Evolutionary conservation across 2,329 filamentous ascomycete genomes (phyloP).

Genomic region (Colletotrichum brevisporum): DNA sequence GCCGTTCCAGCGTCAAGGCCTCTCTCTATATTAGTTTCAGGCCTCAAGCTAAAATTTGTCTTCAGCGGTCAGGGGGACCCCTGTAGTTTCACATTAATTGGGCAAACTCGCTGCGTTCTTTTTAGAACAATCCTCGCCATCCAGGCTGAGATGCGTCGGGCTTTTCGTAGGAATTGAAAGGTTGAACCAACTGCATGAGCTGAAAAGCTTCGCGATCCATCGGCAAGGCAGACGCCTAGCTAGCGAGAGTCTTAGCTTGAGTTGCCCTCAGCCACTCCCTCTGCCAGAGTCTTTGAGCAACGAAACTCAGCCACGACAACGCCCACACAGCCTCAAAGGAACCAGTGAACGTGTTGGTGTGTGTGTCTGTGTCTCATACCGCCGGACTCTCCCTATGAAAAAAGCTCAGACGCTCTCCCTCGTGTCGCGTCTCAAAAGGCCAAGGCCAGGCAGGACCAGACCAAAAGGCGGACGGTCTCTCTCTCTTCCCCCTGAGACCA

Average conservation of each 20-base stretch:
- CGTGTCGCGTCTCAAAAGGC: constrained; percentile 16
- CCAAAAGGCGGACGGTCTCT: not conserved
- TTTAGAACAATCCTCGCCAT: too few relatives aligned
- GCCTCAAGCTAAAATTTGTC: constrained; percentile 21
- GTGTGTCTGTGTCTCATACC: not conserved
- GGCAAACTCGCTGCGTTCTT: not conserved
- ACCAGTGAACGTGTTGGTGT: too few relatives aligned
- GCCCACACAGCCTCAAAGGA: not conserved
- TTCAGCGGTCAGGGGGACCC: constrained; percentile 8
- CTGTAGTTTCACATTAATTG: constrained; percentile 33
- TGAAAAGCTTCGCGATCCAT: constrained; percentile 3
- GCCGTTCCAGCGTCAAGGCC: constrained; percentile 7
- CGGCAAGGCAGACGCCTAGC: not conserved
- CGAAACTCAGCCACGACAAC: not conserved
- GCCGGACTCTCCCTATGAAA: not conserved
- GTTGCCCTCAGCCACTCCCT: not conserved
- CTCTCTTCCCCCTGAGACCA: not conserved
- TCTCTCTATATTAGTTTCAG: constrained; percentile 29
- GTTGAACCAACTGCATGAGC: too few relatives aligned
- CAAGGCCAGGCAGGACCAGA: not conserved
- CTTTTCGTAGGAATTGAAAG: too few relatives aligned
- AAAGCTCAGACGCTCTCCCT: constrained; percentile 21
- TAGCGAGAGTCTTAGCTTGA: not conserved
- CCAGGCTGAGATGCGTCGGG: too few relatives aligned
- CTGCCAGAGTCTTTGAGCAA: not conserved